These are phyloP conservation scores for Backusella macrospora DNA, from an alignment of 192 early-diverging fungal species.

Conservation along the genomic window DNA sequence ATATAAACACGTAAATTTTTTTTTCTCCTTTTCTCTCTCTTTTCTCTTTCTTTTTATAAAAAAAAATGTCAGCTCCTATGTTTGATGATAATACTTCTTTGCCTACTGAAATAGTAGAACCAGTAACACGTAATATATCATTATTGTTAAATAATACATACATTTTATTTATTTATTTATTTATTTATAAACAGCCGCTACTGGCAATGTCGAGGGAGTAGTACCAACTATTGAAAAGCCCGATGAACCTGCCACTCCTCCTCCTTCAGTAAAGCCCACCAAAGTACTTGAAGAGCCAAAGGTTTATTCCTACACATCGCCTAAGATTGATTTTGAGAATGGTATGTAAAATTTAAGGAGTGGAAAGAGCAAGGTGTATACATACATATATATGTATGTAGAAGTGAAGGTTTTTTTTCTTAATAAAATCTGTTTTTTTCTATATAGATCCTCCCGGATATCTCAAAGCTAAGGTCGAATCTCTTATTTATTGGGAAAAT, in stretches of 20 bases:
- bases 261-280: conserved; percentile 4
- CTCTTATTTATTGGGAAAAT: conserved; percentile 41
- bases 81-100: neutral
- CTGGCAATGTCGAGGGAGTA: neutral
- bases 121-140: neutral
- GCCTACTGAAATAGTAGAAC: conserved; percentile 3
- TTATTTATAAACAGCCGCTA: neutral
- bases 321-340: conserved; percentile 26
- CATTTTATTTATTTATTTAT: neutral
- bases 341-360: conserved; percentile 11
- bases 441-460: conserved; percentile 27
- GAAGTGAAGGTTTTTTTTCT: neutral
- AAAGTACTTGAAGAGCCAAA: neutral
- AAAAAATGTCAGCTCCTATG: neutral
- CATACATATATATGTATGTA: neutral
- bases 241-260: conserved; percentile 7
- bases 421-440: neutral
- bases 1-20: conserved; percentile 21
- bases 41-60: neutral
- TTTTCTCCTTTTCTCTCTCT: neutral
- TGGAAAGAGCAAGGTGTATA: neutral
- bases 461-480: conserved; percentile 27
- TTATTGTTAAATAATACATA: neutral
- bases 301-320: conserved; percentile 3
- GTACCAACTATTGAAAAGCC: conserved; percentile 5